Base-by-base conservation (phyloP, 1,284 basidiomycete genomes). In the Naganishia sp. region DNA sequence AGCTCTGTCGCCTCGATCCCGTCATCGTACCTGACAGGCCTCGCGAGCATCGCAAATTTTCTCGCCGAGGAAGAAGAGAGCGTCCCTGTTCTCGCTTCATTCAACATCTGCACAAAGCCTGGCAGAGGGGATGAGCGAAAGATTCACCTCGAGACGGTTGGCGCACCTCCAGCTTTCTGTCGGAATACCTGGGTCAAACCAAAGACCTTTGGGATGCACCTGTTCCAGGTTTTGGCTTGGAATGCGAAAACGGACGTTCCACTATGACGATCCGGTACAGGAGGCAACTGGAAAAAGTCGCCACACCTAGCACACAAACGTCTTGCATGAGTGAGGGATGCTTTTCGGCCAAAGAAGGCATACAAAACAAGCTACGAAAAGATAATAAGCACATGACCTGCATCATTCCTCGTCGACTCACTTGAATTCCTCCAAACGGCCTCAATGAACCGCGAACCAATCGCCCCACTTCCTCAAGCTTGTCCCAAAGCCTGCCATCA, bases 201-300 rank as follows among this genome's bases (percentile, higher is more conserved):
- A 72, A 93, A 86, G 1, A 87, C 90, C 68, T 86, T 81, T 55
- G 80, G 81, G 69, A 96, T 86, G 32, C 86, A 85, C 53, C 83
- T 76, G 35, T 81, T 80, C 93, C 93, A 96, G 28, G 83, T 82
- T 31, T 86, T 79, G 11, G 90, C 90, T 71, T 96, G 90, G 73
- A 96, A 96, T 0, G 90, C 88, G 75, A 94, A 94, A 68, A 74
- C 81, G 41, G 77, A 67, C 9, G 52, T 64, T n/a, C 42, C 50
- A 41, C 69, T 64, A 4, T 77, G 73, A 2, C 74, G 74, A 66
- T 82, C 81, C 17, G 82, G 81, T 7, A 96, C 91, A 0, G 93
- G 93, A 3, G 93, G 93, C 17, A 96, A 81, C 76, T 96, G 93
- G 62, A 91, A 95, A 79, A 96, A 96, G 75, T 96, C 94, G n/a